Percentiles rank a stretch among this genome's conserved stretches.
These are phyloP conservation scores for Leccinum broughii DNA, from an alignment of 768 basidiomycete genomes.

Conservation along the genomic window DNA sequence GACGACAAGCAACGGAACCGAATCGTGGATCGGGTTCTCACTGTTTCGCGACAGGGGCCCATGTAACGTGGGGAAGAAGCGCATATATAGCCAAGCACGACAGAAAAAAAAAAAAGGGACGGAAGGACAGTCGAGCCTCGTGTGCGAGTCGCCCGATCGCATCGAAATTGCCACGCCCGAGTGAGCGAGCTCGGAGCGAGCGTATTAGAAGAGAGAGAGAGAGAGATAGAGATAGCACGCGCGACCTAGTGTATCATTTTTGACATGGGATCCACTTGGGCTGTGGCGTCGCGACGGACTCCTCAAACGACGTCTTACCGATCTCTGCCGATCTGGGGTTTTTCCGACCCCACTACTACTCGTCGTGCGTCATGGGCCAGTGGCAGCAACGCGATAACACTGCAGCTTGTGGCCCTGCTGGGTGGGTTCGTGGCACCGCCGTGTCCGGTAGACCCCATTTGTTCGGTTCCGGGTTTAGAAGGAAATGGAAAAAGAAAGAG, in stretches of 20 bases:
- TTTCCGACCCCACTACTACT: neutral
- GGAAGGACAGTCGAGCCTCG: neutral
- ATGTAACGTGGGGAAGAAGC: constrained; percentile 17
- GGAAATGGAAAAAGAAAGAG: neutral
- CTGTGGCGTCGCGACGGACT: neutral
- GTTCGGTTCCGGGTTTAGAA: neutral
- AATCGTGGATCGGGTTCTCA: neutral
- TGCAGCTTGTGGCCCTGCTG: neutral
- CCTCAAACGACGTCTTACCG: neutral
- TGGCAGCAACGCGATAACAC: neutral
- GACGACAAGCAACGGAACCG: too few species aligned
- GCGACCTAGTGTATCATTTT: neutral
- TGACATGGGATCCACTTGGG: neutral
- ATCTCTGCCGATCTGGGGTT: neutral
- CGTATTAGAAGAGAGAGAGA: neutral
- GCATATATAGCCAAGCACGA: neutral
- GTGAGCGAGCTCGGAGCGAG: neutral
- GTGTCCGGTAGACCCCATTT: neutral
- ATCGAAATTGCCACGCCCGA: neutral
- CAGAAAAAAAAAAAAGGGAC: neutral
- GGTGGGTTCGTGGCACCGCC: neutral
- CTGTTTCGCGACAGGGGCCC: constrained; percentile 7
- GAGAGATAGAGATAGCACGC: neutral
- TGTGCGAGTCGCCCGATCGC: neutral
- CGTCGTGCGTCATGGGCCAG: neutral